These are phyloP conservation scores for Sordariomycetes sp. DNA, from an alignment of 2,329 filamentous ascomycete genomes.

Conservation along the genomic window DNA sequence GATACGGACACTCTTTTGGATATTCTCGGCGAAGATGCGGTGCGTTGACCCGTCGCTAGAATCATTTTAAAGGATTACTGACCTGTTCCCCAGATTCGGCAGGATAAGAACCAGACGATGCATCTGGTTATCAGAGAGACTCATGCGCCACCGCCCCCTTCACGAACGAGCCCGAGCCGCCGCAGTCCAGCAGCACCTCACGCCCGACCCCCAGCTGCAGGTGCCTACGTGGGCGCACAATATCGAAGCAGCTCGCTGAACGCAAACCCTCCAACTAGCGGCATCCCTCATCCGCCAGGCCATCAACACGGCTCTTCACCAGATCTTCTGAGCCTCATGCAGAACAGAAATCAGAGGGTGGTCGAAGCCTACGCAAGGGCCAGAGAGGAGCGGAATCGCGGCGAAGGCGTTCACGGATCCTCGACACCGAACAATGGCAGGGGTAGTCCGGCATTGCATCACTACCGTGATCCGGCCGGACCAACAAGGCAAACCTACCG, in stretches of 20 bases:
- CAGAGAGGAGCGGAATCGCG: no score
- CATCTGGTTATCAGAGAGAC: slow-evolving; percentile 41
- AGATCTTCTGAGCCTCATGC: no score
- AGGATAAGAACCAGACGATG: slow-evolving; percentile 38
- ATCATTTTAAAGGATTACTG: slow-evolving; percentile 2
- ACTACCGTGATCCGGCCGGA: slow-evolving; percentile 21
- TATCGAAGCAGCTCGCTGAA: no score
- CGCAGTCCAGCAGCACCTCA: slow-evolving; percentile 15
- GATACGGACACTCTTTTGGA: slow-evolving; percentile 47
- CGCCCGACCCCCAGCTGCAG: slow-evolving; percentile 11
- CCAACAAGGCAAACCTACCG: slow-evolving; percentile 24
- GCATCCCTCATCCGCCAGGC: no score
- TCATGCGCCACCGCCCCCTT: slow-evolving; percentile 14
- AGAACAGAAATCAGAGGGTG: no score
- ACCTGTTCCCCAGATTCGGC: slow-evolving; percentile 26
- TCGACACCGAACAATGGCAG: no score
- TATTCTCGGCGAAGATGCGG: slow-evolving; percentile 45
- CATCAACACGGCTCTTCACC: no score
- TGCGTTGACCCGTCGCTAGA: slow-evolving; percentile 19
- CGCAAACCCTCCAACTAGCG: no score
- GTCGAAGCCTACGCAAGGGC: no score
- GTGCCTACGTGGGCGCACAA: no score
- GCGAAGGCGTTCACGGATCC: no score
- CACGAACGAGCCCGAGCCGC: slow-evolving; percentile 14
- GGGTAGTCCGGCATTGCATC: no score